These are phyloP conservation scores for Hepatocystis sp. DNA, from an alignment of 169 alveolate species.

Conservation along the genomic window DNA sequence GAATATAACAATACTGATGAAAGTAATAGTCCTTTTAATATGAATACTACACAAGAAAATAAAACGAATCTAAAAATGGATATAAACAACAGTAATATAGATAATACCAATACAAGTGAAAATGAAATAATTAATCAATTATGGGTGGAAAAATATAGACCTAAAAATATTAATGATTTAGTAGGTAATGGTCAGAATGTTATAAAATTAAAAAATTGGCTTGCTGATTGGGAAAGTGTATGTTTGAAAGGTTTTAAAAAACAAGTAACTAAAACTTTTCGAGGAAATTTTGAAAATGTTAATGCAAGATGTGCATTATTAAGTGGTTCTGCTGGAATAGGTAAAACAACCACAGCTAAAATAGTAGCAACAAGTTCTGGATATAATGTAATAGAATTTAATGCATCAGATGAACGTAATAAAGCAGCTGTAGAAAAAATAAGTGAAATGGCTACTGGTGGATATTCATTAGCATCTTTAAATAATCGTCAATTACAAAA, in stretches of 20 bases:
- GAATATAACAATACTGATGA: too few relatives aligned
- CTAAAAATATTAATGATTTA: slow-evolving; percentile 91
- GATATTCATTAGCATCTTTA: slow-evolving; percentile 76
- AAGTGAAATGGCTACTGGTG: slow-evolving; percentile 87
- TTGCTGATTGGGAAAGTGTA: slow-evolving; percentile 95
- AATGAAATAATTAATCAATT: slow-evolving; percentile 63
- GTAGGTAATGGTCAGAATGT: slow-evolving; percentile 93
- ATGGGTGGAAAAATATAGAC: slow-evolving; percentile 96
- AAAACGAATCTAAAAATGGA: too few relatives aligned
- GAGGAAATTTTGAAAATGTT: slow-evolving; percentile 78
- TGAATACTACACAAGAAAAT: too few relatives aligned
- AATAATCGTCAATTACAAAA: slow-evolving; percentile 77
- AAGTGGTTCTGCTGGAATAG: slow-evolving; percentile 99
- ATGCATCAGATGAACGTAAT: slow-evolving; percentile 97
- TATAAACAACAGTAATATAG: too few relatives aligned
- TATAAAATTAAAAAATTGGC: slow-evolving; percentile 93
- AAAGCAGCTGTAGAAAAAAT: slow-evolving; percentile 93
- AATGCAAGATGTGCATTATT: slow-evolving; percentile 95
- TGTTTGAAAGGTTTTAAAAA: slow-evolving; percentile 88
- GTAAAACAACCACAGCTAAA: slow-evolving; percentile 97
- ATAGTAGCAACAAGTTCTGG: slow-evolving; percentile 92
- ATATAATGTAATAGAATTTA: slow-evolving; percentile 94
- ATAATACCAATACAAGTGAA: too few relatives aligned
- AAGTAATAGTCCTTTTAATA: too few relatives aligned
- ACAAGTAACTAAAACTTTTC: slow-evolving; percentile 61